These are phyloP conservation scores for Rhododendron molle DNA, from an alignment of 148 eudicot genomes.

Conservation along the genomic window DNA sequence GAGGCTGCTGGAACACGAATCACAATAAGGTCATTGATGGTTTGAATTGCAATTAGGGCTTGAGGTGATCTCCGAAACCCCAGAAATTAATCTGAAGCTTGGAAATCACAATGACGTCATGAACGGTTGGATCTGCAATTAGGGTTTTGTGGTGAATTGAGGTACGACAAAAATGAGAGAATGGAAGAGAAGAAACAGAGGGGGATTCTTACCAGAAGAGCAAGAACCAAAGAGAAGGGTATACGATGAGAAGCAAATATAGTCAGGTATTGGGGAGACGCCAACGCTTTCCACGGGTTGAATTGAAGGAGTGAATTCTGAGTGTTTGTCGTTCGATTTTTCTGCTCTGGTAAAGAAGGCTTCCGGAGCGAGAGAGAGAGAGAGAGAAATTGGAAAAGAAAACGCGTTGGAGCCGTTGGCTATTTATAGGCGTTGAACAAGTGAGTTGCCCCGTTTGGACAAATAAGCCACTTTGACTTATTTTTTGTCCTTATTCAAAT, in stretches of 20 bases:
- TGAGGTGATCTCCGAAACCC: not conserved
- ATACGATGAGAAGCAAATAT: not conserved
- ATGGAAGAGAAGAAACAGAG: not conserved
- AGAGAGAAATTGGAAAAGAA: not conserved
- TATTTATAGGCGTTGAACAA: not conserved
- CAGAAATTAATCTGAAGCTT: not conserved
- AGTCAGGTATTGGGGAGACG: not conserved
- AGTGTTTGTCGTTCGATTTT: not conserved
- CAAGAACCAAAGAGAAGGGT: constrained; percentile 19
- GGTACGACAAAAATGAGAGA: not conserved
- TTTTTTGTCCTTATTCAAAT: no score
- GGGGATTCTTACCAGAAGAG: constrained; percentile 26
- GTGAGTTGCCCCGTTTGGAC: no score
- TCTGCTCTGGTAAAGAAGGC: not conserved
- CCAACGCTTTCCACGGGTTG: not conserved
- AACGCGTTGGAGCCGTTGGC: not conserved
- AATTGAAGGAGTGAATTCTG: not conserved
- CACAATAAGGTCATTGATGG: not conserved
- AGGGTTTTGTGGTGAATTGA: not conserved
- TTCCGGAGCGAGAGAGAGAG: not conserved
- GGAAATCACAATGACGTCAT: not conserved
- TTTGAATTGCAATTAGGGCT: not conserved
- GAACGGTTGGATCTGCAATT: not conserved
- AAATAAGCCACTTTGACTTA: no score
- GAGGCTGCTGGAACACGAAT: constrained; percentile 5